A percentile compares a stretch with the other conserved stretches of the same genome.
phyloP scores from a whole-genome alignment of 208 protist species.

The Phytomonas sp. region DNA sequence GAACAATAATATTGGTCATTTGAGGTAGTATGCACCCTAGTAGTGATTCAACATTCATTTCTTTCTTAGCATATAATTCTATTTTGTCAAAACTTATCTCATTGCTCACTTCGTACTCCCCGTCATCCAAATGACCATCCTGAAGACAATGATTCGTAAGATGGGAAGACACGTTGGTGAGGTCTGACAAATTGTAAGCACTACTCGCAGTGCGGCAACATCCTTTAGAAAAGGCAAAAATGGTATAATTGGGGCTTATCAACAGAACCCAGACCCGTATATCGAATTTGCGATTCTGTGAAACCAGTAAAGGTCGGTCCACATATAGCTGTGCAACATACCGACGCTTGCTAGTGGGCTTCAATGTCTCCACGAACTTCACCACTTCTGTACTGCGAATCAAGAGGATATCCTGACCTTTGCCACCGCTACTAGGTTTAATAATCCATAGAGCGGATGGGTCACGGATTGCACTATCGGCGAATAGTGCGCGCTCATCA shows the following conservation, averaged over 20 bases:
- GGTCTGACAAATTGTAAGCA: slow-evolving; percentile 40
- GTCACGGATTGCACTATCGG: slow-evolving; percentile 21
- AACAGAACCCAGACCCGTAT: slow-evolving; percentile 82
- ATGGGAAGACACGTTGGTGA: slow-evolving; percentile 39
- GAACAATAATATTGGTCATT: slow-evolving; percentile 58
- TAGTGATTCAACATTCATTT: slow-evolving; percentile 16
- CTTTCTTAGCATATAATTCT: slow-evolving; percentile 7
- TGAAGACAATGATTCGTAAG: slow-evolving; percentile 83
- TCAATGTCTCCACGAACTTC: slow-evolving; percentile 32
- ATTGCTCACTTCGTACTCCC: slow-evolving; percentile 23
- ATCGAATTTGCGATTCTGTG: slow-evolving; percentile 83
- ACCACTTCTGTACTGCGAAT: slow-evolving; percentile 21
- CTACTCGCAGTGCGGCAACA: slow-evolving; percentile 75
- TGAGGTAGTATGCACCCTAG: slow-evolving; percentile 41
- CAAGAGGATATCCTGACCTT: slow-evolving; percentile 70
- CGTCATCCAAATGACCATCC: neutral
- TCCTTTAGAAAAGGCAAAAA: slow-evolving; percentile 77
- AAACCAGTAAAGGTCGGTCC: slow-evolving; percentile 70
- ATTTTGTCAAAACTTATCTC: slow-evolving; percentile 54
- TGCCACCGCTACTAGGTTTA: slow-evolving; percentile 75
- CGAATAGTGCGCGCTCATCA: slow-evolving; percentile 43
- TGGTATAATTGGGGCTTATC: slow-evolving; percentile 39
- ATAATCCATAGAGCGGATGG: slow-evolving; percentile 69
- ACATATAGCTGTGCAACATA: slow-evolving; percentile 87
- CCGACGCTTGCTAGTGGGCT: slow-evolving; percentile 14